Evolutionary conservation across 2,329 filamentous ascomycete species (phyloP).

Genomic region (Trichoderma lentiforme): DNA sequence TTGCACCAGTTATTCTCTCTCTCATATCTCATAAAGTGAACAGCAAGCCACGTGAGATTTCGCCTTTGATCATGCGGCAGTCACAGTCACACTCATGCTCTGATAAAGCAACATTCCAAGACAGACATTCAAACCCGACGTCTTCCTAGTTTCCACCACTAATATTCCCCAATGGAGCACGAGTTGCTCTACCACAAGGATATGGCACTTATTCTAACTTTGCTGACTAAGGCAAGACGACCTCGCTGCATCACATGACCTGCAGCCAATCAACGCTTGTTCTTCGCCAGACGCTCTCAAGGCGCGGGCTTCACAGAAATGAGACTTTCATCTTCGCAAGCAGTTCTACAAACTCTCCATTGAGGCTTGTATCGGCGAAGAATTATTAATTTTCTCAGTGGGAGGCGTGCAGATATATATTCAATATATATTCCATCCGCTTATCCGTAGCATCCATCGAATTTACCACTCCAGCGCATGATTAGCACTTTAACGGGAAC

Average conservation of each 20-base stretch:
- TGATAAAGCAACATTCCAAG: neutral
- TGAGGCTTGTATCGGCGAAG: neutral
- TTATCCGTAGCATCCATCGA: neutral
- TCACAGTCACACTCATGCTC: neutral
- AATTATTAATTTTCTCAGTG: neutral
- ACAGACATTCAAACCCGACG: neutral
- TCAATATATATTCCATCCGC: neutral
- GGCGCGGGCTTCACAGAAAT: constrained; percentile 8
- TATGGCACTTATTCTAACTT: neutral
- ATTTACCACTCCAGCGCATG: constrained; percentile 9
- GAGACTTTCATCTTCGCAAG: constrained; percentile 2
- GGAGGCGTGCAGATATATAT: neutral
- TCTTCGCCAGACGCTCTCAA: constrained; percentile 2
- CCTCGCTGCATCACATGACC: constrained; percentile 7
- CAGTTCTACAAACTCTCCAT: neutral
- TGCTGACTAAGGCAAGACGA: constrained; percentile 3
- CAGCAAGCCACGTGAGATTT: neutral
- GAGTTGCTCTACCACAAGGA: neutral
- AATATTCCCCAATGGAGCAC: neutral
- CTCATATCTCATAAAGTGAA: neutral
- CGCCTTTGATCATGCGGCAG: neutral
- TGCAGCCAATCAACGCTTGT: constrained; percentile 2
- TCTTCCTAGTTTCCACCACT: neutral
- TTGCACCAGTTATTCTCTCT: neutral
- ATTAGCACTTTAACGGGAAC: constrained; percentile 20